Evolutionary conservation across 2,329 filamentous ascomycete species (phyloP).

Genomic region (Bipolaris cookei): DNA sequence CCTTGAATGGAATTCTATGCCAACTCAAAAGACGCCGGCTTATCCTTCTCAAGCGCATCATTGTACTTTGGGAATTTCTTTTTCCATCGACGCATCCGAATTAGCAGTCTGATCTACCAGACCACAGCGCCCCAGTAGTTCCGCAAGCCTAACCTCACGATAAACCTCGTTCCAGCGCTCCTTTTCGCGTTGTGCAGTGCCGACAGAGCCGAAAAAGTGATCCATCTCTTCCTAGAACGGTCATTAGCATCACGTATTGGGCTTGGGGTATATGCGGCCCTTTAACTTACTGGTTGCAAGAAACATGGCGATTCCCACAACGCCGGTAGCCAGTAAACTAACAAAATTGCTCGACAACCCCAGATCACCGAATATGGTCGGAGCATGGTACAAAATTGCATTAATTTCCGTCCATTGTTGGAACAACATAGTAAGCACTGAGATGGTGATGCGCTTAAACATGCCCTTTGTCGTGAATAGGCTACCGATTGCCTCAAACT

Average conservation of each 20-base stretch:
- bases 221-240: constrained; percentile 64
- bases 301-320: constrained; percentile 74
- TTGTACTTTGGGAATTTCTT: constrained; percentile 9
- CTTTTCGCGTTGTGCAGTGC: constrained; percentile 68
- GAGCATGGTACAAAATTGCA: constrained; percentile 57
- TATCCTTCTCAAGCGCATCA: constrained; percentile 20
- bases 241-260: not conserved
- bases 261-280: rapidly evolving
- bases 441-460: constrained; percentile 69
- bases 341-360: constrained; percentile 55
- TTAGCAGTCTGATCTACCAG: constrained; percentile 6
- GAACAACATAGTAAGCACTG: constrained; percentile 55
- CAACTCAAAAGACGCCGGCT: constrained; percentile 18
- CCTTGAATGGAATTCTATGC: not conserved
- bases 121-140: constrained; percentile 32
- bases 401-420: constrained; percentile 57
- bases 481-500: constrained; percentile 69
- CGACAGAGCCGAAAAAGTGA: constrained; percentile 70
- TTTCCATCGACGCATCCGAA: not conserved
- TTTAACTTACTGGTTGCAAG: constrained; percentile 50
- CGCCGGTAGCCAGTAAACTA: constrained; percentile 71
- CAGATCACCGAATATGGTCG: constrained; percentile 57
- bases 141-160: constrained; percentile 68
- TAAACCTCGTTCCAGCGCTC: constrained; percentile 76
- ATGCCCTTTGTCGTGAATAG: constrained; percentile 70